Evolutionary conservation across 1,284 basidiomycete genomes (phyloP), one percentile per base, ranked within the genome.

Genomic region (Moesziomyces sp.): DNA sequence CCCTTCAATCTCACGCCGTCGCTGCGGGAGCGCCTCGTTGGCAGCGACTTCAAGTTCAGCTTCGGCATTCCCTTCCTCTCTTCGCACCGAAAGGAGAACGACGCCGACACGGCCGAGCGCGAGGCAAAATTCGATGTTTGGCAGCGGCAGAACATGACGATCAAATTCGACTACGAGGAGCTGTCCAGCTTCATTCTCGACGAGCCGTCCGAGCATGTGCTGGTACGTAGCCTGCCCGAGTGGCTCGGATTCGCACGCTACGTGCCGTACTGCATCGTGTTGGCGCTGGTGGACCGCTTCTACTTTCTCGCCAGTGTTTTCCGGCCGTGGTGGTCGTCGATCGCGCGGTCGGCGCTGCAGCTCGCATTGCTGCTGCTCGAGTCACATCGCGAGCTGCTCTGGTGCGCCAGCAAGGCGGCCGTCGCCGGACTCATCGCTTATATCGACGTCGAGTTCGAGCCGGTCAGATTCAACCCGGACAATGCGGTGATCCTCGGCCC

Each of bases 401-500:
- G 65, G 65, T 63, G 55, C 21, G 46, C 61, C 16, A 52, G 54
- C 54, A 74, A 74, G 46, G 48, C 55, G 16, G 46, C 45, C 6
- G 48, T 62, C n/a, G 52, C 71, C 23, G 71, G 48, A 5, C 18
- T 65, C n/a, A 62, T 74, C 23, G 71, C 71, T 1, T 69, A 56
- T 16, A 49, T 69, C 49, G 71, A 74, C 26, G 62, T 69, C 23
- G 50, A 51, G 11, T 69, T 46, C 43, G 66, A 74, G 40, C 59
- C 71, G 3, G 65, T 62, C 24, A 46, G 38, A 13, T 57, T 57
- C 54, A 58, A 69, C 19, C 71, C 71, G 13, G 30, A 52, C 21
- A 69, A 74, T 19, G 57, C 71, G 5, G 44, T 69, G 16, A 51
- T 74, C 21, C 21, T 65, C 30, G 71, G 71, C 34, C 71, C 71